Base-by-base conservation (phyloP, 2,329 filamentous ascomycete genomes). In the Talaromyces sp. region DNA sequence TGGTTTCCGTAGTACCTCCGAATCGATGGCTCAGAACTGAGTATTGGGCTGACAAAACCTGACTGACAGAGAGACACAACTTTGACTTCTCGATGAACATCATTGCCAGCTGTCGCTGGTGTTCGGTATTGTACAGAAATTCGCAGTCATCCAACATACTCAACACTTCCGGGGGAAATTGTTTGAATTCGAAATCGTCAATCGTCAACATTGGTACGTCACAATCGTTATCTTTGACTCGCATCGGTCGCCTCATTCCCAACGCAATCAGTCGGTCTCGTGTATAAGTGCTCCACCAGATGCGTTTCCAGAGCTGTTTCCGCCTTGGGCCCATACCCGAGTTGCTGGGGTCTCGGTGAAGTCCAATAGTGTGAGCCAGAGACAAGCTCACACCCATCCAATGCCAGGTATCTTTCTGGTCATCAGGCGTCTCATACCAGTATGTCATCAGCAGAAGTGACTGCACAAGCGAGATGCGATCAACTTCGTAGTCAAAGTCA, bases 211-310 rank as follows among this genome's bases (percentile, higher is more conserved):
- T 95, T 0, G 93, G 91, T 33, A 97, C 92, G 71, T 97, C 91
- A 72, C 91, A 96, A 73, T 97, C 93, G 69, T 95, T 91, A 63
- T 92, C 89, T 81, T 96, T 96, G 76, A 97, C 96, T 59, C 93
- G 85, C 44, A 92, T 96, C 4, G 93, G 93, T 59, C 94, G 87
- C 61, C 94, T 87, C 93, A 97, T 97, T 61, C 94, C 94, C 12
- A 98, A 81, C 1, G 94, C 94, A 65, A 97, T 92, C 50, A 97
- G 83, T 56, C 93, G 89, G 76, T 98, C 94, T 60, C 93, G 89
- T 87, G 96, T 96, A 72, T 96, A 96, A 65, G 91, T 96, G 34
- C 91, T 96, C 94, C 94, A 98, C 94, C 94, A 98, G 68, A 97
- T 95, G 59, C 93, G 85, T 78, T 96, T 96, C 90, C 93, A 96